Base-by-base conservation (phyloP, 2,329 filamentous ascomycete genomes). In the Drechmeria coniospora region DNA sequence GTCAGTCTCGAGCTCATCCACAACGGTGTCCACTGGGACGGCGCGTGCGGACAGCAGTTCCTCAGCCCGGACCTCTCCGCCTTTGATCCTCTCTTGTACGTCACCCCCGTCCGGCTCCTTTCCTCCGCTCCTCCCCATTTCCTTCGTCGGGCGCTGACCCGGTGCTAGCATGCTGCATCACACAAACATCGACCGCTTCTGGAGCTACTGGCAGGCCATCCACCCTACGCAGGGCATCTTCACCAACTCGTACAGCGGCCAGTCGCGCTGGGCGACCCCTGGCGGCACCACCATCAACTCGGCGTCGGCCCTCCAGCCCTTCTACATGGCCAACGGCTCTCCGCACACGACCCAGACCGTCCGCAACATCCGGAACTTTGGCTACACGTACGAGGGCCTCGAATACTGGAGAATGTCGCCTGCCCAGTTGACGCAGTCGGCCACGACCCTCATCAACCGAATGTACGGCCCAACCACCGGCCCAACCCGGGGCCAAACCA, bases 101-200 rank as follows among this genome's bases (percentile, higher is more conserved):
- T 44, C 2, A 6, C 5, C 8, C 4, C n/a, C 16, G 1, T 5
- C 12, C 12, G 5, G 5, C 6, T n/a, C 20, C 20, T 6, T 11
- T 21, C 5, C 12, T 6, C 4, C 10, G 2, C 21, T 10, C 12
- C 4, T 3, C 3, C 8, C n/a, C 9, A 9, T 8, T 15, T 8
- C 15, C 4, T 5, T 8, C 8, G 9, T 10, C 8, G 3, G 1
- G 21, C 20, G 15, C 25, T 27, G 15, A 27, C 21, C 21, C 3
- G 14, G 6, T 8, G n/a, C n/a, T 13, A 52, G 50, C 36, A 59
- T 55, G 58, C 43, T 64, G n/a, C 61, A 64, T 34, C 63, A 64
- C 50, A 49, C 59, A 41, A 71, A 79, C 38, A 61, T 79, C 30
- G 72, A 79, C 39, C 64, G 74, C 21, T 55, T 79, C 21, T 75